These are phyloP conservation scores for Kazachstania bromeliacearum DNA, from an alignment of 805 yeast genomes.

Conservation along the genomic window DNA sequence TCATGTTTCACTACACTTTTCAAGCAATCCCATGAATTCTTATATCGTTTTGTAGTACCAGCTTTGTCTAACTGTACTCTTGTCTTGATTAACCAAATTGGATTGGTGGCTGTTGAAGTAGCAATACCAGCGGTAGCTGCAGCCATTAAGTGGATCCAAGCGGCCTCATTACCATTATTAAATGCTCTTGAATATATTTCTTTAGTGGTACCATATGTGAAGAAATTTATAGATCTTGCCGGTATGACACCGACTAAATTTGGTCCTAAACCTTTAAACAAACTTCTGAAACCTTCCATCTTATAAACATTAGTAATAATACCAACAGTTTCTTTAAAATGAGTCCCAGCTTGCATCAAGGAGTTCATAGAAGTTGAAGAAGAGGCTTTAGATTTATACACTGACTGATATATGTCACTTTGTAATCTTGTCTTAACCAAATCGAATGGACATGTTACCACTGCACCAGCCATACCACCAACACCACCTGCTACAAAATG, in stretches of 20 bases:
- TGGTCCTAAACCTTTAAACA: constrained; percentile 94
- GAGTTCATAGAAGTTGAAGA: constrained; percentile 20
- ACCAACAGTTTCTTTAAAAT: constrained; percentile 72
- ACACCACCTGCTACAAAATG: constrained; percentile 87
- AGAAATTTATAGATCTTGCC: constrained; percentile 92
- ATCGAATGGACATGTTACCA: constrained; percentile 89
- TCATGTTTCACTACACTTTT: constrained; percentile 60
- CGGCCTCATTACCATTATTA: constrained; percentile 66
- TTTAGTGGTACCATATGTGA: constrained; percentile 92
- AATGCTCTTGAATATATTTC: constrained; percentile 57
- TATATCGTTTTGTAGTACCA: constrained; percentile 52
- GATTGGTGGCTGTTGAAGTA: constrained; percentile 93
- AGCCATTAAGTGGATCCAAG: constrained; percentile 76
- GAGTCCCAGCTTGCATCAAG: constrained; percentile 45
- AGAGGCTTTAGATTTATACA: constrained; percentile 33
- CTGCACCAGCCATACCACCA: constrained; percentile 98
- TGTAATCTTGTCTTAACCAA: constrained; percentile 93
- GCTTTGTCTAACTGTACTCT: constrained; percentile 85
- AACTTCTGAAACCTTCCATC: constrained; percentile 74
- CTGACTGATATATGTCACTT: constrained; percentile 65
- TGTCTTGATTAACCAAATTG: constrained; percentile 95
- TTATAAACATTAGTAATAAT: constrained; percentile 61
- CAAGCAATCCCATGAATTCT: constrained; percentile 79
- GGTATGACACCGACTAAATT: constrained; percentile 96
- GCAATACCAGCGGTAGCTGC: constrained; percentile 90